Conservation (phyloP, 805 yeast genomes). For the Lachancea cidri region DNA sequence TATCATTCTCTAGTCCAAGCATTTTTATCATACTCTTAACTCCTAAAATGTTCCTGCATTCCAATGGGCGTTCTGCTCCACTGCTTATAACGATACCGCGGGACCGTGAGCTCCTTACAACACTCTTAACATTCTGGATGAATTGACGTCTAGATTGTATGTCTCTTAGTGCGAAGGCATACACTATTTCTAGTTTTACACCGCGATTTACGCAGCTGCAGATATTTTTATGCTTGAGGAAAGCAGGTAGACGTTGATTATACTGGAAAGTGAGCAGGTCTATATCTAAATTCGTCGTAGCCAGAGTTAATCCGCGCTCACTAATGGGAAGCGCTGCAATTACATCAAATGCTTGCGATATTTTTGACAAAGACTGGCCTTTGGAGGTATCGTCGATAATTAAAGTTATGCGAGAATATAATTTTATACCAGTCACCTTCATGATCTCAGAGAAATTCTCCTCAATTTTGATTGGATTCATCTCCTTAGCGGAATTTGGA, state of each 20-base stretch:
- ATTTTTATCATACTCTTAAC: conserved; percentile 58
- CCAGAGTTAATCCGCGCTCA: conserved; percentile 72
- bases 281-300: conserved; percentile 70
- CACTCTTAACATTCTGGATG: conserved; percentile 65
- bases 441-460: conserved; percentile 25
- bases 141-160: conserved; percentile 51
- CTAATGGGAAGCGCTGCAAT: conserved; percentile 75
- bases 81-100: conserved; percentile 76
- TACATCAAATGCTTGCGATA: conserved; percentile 55
- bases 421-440: conserved; percentile 37
- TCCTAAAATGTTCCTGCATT: conserved; percentile 64
- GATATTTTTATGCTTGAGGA: conserved; percentile 74
- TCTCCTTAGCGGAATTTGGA: conserved; percentile 41
- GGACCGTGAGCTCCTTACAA: conserved; percentile 74
- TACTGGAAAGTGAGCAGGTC: conserved; percentile 76
- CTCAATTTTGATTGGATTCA: conserved; percentile 38
- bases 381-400: conserved; percentile 73
- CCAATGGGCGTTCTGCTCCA: conserved; percentile 57
- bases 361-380: conserved; percentile 45
- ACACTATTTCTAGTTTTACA: conserved; percentile 72
- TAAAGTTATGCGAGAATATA: conserved; percentile 71
- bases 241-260: conserved; percentile 61
- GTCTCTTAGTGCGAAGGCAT: conserved; percentile 45
- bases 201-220: conserved; percentile 84
- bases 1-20: conserved; percentile 63